Evolutionary conservation across 352 stramenopile species (phyloP), one percentile per base, ranked within the genome.

Genomic region (Pythium plurisporium): DNA sequence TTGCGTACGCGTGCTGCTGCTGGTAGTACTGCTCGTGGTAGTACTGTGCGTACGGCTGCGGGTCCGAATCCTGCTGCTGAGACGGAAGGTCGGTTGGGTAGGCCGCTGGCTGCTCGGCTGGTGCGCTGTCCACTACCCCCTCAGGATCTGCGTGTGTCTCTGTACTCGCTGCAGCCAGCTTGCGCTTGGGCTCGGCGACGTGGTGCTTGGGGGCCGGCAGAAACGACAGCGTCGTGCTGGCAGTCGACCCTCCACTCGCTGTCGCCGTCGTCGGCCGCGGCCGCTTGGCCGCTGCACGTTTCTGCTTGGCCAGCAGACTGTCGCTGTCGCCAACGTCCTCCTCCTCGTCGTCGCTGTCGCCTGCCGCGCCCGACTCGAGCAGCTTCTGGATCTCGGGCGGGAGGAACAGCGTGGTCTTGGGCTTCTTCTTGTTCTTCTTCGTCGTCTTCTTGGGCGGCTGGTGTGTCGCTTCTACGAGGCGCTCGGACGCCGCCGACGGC

Each of bases 121-220:
- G 26, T 5, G 37, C 47, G 1, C 46, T 22, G 20, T 30, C 12
- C 30, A 11, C 20, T 22, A 27, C 5, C 14, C 20, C 23, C 19
- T 27, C 40, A 22, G 10, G 15, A 20, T 41, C 26, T 26, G 17
- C 22, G 22, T 30, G 10, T 33, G 17, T 27, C n/a, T 31, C 30
- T 20, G 14, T 12, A 34, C 22, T 55, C 4, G 10, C 20, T 29
- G 25, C 7, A 22, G 38, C 42, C 26, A 59, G 34, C 49, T 33
- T 30, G 23, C 20, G 12, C 56, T 44, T 36, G 17, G 59, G 46
- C 31, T 45, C 54, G 17, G 63, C 54, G 0, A 82, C 25, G 26
- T 70, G 53, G 36, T 86, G 65, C 52, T 89, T 87, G 9, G 82
- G 82, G 3, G 69, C 48, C 27, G 82, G 82, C 1, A 91, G 64